A percentile compares a stretch with the other conserved stretches of the same genome.
Conservation (phyloP, 495 filamentous ascomycete species). For the Neurospora sp. region DNA sequence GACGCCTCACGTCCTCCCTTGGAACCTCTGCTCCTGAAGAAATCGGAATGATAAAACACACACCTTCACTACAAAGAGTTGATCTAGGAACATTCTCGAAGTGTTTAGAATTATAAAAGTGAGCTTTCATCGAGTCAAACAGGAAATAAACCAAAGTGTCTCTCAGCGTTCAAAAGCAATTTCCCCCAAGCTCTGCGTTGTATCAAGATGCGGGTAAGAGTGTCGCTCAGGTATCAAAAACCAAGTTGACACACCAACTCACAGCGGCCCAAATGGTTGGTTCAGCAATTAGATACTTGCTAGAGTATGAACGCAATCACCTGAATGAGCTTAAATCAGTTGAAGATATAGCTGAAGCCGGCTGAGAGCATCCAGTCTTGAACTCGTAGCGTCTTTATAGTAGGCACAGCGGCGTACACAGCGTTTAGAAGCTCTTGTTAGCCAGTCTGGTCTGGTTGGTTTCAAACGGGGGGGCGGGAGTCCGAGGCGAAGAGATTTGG, state of each 20-base stretch:
- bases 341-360: neutral
- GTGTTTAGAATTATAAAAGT: neutral
- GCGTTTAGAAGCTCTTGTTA: neutral
- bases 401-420: neutral
- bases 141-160: neutral
- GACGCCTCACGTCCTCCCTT: neutral
- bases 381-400: neutral
- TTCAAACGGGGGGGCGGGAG: neutral
- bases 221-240: neutral
- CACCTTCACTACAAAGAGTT: neutral
- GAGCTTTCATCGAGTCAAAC: neutral
- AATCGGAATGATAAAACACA: neutral
- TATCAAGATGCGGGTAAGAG: neutral
- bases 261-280: neutral
- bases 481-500: neutral
- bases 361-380: neutral
- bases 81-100: neutral
- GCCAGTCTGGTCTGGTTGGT: neutral
- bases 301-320: neutral
- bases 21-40: neutral
- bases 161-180: neutral
- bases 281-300: no score
- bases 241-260: neutral
- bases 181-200: no score
- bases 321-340: neutral